Percentiles rank a stretch among this genome's conserved stretches.
Conservation (phyloP, 2,329 filamentous ascomycete species). For the Lachnellula cervina region DNA sequence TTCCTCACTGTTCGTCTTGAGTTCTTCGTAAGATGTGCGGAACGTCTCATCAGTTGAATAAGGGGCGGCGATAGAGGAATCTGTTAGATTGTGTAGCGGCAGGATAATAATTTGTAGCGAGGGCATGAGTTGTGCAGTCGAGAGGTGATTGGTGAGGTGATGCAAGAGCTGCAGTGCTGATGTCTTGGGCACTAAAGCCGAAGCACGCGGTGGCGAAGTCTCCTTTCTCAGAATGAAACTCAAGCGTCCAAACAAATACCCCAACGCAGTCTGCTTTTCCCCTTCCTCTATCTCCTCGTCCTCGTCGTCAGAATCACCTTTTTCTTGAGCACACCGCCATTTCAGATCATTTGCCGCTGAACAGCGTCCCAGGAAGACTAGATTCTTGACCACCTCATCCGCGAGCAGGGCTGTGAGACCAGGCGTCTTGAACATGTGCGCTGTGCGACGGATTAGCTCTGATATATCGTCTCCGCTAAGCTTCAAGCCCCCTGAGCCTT, state of each 20-base stretch:
- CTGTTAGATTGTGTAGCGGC: slow-evolving; percentile 78
- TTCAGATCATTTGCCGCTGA: slow-evolving; percentile 52
- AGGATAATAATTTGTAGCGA: slow-evolving; percentile 61
- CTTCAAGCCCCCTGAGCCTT: slow-evolving; percentile 65
- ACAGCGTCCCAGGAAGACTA: slow-evolving; percentile 72
- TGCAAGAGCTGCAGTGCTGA: slow-evolving; percentile 71
- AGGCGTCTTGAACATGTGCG: slow-evolving; percentile 54
- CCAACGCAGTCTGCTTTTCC: slow-evolving; percentile 47
- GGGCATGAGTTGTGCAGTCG: slow-evolving; percentile 50
- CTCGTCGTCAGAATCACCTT: slow-evolving; percentile 37
- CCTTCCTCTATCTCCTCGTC: slow-evolving; percentile 43
- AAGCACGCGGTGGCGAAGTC: slow-evolving; percentile 54
- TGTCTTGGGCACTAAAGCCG: slow-evolving; percentile 67
- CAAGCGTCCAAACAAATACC: slow-evolving; percentile 74
- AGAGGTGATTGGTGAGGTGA: slow-evolving; percentile 59
- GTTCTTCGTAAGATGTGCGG: slow-evolving; percentile 60
- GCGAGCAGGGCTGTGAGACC: slow-evolving; percentile 70
- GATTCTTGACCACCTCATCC: slow-evolving; percentile 71
- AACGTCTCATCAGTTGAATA: slow-evolving; percentile 68
- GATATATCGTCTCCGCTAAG: slow-evolving; percentile 61
- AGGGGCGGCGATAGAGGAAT: slow-evolving; percentile 67
- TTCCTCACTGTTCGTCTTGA: slow-evolving; percentile 69
- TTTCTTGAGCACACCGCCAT: slow-evolving; percentile 41
- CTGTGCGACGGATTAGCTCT: slow-evolving; percentile 48
- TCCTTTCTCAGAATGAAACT: slow-evolving; percentile 76